A percentile compares a stretch with the other conserved stretches of the same genome.
Conservation (phyloP, 208 protist genomes). For the Herpetomonas tarakana region DNA sequence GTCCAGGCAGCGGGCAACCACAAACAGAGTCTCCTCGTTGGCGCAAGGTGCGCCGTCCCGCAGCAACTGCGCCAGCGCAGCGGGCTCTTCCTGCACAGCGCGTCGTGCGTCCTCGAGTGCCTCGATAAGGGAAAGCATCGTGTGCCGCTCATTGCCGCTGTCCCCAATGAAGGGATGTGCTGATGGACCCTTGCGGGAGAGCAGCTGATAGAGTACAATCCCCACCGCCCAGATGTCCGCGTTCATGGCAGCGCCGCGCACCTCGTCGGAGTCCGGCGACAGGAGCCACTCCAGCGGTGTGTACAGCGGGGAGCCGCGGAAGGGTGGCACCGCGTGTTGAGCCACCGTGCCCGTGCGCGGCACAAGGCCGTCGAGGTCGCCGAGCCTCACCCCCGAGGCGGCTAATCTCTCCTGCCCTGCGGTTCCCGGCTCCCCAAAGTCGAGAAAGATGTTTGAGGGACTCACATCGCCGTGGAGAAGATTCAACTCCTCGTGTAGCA, state of each 20-base stretch:
- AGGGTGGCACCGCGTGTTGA: background rate
- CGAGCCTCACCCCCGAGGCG: constrained; percentile 6
- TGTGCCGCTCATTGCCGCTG: too few species aligned
- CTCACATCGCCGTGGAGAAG: constrained; percentile 64
- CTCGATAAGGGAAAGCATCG: too few species aligned
- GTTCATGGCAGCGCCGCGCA: background rate
- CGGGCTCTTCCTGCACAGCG: too few species aligned
- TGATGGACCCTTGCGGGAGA: constrained; percentile 16
- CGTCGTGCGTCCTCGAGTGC: too few species aligned
- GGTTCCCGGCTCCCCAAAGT: background rate
- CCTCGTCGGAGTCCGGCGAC: background rate
- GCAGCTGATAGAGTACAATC: constrained; percentile 35
- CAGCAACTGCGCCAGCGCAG: too few species aligned
- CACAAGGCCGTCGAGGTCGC: constrained; percentile 21
- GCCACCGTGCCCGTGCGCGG: too few species aligned
- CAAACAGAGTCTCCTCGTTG: background rate
- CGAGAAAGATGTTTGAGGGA: constrained; percentile 48
- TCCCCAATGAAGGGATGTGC: constrained; percentile 30
- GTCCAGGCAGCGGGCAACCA: background rate
- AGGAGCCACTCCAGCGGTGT: constrained; percentile 29
- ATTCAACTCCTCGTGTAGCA: constrained; percentile 34
- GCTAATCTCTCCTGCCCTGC: too few species aligned
- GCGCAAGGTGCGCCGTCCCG: too few species aligned
- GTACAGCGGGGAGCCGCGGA: constrained; percentile 26
- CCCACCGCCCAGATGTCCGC: constrained; percentile 66